Evolutionary conservation across 352 stramenopile species (phyloP), one percentile per base, ranked within the genome.

Genomic region (Phytopythium helicoides): DNA sequence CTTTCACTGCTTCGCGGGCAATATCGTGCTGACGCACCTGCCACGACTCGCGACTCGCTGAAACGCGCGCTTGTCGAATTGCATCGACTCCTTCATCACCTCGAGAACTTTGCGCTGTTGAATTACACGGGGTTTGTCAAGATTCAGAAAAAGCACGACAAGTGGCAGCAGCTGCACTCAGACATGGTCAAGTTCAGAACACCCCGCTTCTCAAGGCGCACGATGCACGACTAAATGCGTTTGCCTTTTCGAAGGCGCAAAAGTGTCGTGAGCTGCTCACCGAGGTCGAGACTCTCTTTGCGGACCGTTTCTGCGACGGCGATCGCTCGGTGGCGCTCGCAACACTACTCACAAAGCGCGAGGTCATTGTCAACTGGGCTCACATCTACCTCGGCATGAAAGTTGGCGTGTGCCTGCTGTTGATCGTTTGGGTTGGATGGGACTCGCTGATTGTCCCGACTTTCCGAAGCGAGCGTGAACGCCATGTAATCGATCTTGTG

Each of bases 51-150:
- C 38, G 86, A 98, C 68, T 97, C 92, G 39, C 92, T 98, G 44
- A 92, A 95, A 58, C 87, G 95, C 44, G 87, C 94, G 31, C 80
- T 98, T 25, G 81, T 89, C n/a, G 93, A 98, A 66, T 74, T 98
- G 36, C 92, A 98, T 68, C 87, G 94, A 3, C 77, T 94, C 40
- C 63, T 96, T 21, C 97, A 98, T 57, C 71, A 98, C 33, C 76
- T 99, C 47, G 74, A 96, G 33, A 99, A 99, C 68, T 99, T 96
- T 77, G 83, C 92, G 25, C 90, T 99, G 56, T 83, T 99, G 50
- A 99, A 99, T 60, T 99, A 98, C 70, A 99, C 96, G 0, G 97
- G 87, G 14, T 98, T 98, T 64, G 81, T 99, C 19, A 99, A 99
- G 68, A 97, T 99, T 58, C 62, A 98, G 26, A 98, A 99, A 65